phyloP scores from a whole-genome alignment of 2,329 filamentous ascomycete species.

The Byssoonygena ceratinophila region DNA sequence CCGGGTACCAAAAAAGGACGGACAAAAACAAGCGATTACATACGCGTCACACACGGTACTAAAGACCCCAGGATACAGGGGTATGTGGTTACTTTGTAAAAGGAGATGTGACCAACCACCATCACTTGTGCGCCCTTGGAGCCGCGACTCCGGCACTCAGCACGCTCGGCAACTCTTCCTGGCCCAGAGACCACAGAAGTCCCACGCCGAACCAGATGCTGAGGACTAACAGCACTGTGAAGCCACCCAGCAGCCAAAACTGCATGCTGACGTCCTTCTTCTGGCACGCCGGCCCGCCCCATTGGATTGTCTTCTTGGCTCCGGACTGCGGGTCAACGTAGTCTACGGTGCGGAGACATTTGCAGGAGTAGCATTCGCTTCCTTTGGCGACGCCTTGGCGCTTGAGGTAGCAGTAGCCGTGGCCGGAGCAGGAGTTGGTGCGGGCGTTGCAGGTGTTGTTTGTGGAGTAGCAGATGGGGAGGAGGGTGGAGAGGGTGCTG shows the following conservation, averaged over 20 bases:
- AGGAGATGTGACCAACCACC: background rate
- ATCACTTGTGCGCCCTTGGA: slow-evolving; percentile 43
- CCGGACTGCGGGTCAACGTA: slow-evolving; percentile 37
- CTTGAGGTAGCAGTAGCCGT: slow-evolving; percentile 64
- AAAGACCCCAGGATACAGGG: background rate
- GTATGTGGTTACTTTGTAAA: background rate
- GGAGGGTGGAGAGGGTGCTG: slow-evolving; percentile 37
- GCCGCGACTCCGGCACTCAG: slow-evolving; percentile 88
- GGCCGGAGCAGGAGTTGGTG: slow-evolving; percentile 72
- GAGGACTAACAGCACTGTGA: slow-evolving; percentile 59
- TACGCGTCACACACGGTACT: background rate
- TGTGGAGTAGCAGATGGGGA: slow-evolving; percentile 66
- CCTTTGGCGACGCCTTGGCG: slow-evolving; percentile 38
- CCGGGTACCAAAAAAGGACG: background rate
- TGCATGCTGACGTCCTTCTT: slow-evolving; percentile 82
- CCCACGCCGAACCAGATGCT: slow-evolving; percentile 61
- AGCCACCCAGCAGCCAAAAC: slow-evolving; percentile 76
- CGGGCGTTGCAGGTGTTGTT: slow-evolving; percentile 55
- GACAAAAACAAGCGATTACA: background rate
- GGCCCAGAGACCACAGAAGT: slow-evolving; percentile 71
- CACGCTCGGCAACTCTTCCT: slow-evolving; percentile 80
- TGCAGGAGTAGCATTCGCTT: slow-evolving; percentile 64
- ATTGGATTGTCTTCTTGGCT: slow-evolving; percentile 55
- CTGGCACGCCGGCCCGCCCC: slow-evolving; percentile 77
- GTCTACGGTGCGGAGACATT: slow-evolving; percentile 53